A percentile compares a stretch with the other conserved stretches of the same genome.
phyloP scores from a whole-genome alignment of 768 basidiomycete species.

The Mycena galericulata region DNA sequence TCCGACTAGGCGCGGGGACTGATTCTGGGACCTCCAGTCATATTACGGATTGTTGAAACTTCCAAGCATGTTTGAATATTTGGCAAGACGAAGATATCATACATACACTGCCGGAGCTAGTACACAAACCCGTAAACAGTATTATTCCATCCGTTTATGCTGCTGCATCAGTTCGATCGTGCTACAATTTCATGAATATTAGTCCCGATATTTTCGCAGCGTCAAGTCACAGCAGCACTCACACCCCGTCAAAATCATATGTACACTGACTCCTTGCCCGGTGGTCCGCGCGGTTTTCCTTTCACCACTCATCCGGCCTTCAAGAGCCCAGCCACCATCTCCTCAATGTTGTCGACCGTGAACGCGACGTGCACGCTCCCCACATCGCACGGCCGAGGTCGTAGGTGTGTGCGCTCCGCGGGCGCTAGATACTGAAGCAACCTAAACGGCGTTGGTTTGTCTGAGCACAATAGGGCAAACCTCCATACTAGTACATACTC shows the following conservation, averaged over 20 bases:
- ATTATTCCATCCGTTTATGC: slow-evolving; percentile 2
- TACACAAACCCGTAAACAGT: too few species aligned
- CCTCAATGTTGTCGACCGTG: slow-evolving; percentile 5
- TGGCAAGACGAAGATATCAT: too few species aligned
- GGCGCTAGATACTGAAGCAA: slow-evolving; percentile 6
- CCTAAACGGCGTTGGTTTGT: too few species aligned
- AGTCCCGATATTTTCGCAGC: not conserved
- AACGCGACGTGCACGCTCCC: slow-evolving; percentile 4
- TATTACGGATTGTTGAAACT: not conserved
- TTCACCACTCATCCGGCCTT: not conserved
- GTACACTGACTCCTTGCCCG: not conserved
- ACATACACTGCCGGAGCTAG: too few species aligned
- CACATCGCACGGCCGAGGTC: not conserved
- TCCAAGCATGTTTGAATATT: too few species aligned
- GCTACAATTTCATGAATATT: not conserved
- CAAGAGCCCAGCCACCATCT: not conserved
- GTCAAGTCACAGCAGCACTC: not conserved
- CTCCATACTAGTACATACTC: too few species aligned
- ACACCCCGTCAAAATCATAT: slow-evolving; percentile 7
- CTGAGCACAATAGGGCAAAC: too few species aligned
- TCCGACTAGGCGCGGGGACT: too few species aligned
- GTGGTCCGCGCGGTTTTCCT: not conserved
- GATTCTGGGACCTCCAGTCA: not conserved
- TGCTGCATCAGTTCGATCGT: slow-evolving; percentile 6
- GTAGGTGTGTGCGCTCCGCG: not conserved